Conservation (phyloP, 257 asterid genomes). For the Solanum tarijense region DNA sequence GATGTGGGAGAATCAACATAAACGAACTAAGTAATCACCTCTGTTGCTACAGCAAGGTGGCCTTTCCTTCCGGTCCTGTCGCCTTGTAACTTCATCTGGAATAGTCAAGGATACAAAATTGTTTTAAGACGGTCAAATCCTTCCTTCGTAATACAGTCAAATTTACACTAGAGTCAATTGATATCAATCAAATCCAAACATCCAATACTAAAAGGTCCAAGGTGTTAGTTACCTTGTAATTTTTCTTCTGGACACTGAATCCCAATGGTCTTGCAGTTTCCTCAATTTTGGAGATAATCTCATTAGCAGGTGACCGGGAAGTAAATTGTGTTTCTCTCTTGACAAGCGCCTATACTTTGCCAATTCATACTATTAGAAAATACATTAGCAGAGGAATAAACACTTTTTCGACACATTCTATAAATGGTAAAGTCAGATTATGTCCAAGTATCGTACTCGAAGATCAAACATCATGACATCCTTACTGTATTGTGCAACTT, state of each 20-base stretch:
- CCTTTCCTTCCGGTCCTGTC: conserved; percentile 80
- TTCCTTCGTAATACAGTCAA: neutral
- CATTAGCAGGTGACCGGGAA: conserved; percentile 55
- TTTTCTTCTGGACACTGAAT: conserved; percentile 60
- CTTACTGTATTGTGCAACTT: neutral
- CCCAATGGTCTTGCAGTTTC: conserved; percentile 80
- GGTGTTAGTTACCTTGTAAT: conserved; percentile 50
- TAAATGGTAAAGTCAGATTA: neutral
- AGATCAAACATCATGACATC: neutral
- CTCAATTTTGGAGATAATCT: conserved; percentile 66
- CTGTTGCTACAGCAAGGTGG: conserved; percentile 73
- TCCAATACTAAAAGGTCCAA: neutral
- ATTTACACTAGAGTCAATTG: neutral
- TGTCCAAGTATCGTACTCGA: neutral
- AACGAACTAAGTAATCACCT: conserved; percentile 29
- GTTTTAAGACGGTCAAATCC: neutral
- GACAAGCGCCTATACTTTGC: conserved; percentile 35
- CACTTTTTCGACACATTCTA: neutral
- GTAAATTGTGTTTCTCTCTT: conserved; percentile 74
- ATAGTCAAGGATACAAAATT: neutral
- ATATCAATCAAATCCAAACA: neutral
- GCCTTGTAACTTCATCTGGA: conserved; percentile 70
- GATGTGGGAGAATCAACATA: neutral
- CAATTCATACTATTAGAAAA: conserved; percentile 4
- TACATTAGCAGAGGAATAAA: neutral